These are phyloP conservation scores for Acidiella bohemica DNA, from an alignment of 495 filamentous ascomycete genomes.

Conservation along the genomic window DNA sequence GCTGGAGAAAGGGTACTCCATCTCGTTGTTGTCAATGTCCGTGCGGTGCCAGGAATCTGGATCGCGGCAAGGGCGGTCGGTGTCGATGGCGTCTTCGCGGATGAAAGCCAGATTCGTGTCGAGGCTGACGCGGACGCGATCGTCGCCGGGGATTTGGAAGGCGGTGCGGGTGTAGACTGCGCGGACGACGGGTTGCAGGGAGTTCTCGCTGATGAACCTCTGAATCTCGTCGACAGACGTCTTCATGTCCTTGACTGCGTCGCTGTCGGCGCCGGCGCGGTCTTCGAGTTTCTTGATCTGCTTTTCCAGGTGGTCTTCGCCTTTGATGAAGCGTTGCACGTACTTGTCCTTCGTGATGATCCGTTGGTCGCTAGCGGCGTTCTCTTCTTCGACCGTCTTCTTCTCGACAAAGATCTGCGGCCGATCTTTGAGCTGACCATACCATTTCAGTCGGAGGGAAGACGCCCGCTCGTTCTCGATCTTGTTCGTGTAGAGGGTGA, in stretches of 20 bases:
- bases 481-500: slow-evolving; percentile 75
- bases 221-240: slow-evolving; percentile 65
- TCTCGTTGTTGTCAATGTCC: slow-evolving; percentile 71
- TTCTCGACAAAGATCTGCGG: slow-evolving; percentile 77
- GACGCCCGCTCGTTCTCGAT: slow-evolving; percentile 67
- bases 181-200: slow-evolving; percentile 71
- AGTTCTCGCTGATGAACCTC: slow-evolving; percentile 58
- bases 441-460: slow-evolving; percentile 83
- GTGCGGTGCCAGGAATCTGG: slow-evolving; percentile 77
- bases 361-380: slow-evolving; percentile 58
- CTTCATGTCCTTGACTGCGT: slow-evolving; percentile 55
- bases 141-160: slow-evolving; percentile 90
- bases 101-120: slow-evolving; percentile 89
- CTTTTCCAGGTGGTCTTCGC: slow-evolving; percentile 87
- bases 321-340: slow-evolving; percentile 72
- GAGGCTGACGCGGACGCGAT: slow-evolving; percentile 78
- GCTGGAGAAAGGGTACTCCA: slow-evolving; percentile 72
- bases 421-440: slow-evolving; percentile 63
- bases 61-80: slow-evolving; percentile 72
- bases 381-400: slow-evolving; percentile 66
- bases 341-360: slow-evolving; percentile 90
- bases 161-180: slow-evolving; percentile 91
- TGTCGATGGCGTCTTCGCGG: slow-evolving; percentile 77
- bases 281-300: slow-evolving; percentile 66
- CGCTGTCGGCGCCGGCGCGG: slow-evolving; percentile 43